Base-by-base conservation (phyloP, 2,329 filamentous ascomycete genomes). In the Diplodia scrobiculata region DNA sequence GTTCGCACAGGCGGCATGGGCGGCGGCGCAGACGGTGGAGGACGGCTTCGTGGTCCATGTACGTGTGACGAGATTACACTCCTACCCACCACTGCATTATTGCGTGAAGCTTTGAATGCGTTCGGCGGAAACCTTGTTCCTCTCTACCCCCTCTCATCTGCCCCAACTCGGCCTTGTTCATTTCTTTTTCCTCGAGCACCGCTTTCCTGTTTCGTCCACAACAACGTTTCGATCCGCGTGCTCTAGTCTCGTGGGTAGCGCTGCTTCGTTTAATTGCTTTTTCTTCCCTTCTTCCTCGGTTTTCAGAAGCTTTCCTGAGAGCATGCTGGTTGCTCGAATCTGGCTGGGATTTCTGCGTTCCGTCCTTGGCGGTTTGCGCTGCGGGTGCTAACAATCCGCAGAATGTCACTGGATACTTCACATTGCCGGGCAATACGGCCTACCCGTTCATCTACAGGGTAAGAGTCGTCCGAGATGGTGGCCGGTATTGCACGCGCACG, bases 1-100 rank as follows among this genome's bases (percentile, higher is more conserved):
- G 4, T 86, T 82, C 69, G 81, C 82, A n/a, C 84, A 86, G 72
- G 81, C 84, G 36, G 83, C 82, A 17, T 86, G 82, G 77, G 84
- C 84, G 17, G 84, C 84, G 9, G 81, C 81, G 9, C 81, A 85
- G 68, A 86, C 84, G 1, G 81, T 86, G 13, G 71, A 70, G 5
- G 73, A 77, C 32, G 84, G 82, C 1, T 81, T 84, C 59, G 71
- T 84, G 32, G 75, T 86, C 25, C 83, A 85, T 74, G 83, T 84
- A 75, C 67, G 78, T 72, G 53, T 50, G 52, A 41, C 38, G 17
- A 25, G 34, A 36, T 36, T 11, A 36, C 29, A 9, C 34, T 6
- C 34, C 34, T 13, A 13, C 34, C 32, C 3, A n/a, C 41, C 17
- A 45, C 17, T 13, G 41, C 6, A n/a, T n/a, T 45, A 45, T n/a